phyloP scores from a whole-genome alignment of 1,139 yeast genomes.

The Pichia sp. region DNA sequence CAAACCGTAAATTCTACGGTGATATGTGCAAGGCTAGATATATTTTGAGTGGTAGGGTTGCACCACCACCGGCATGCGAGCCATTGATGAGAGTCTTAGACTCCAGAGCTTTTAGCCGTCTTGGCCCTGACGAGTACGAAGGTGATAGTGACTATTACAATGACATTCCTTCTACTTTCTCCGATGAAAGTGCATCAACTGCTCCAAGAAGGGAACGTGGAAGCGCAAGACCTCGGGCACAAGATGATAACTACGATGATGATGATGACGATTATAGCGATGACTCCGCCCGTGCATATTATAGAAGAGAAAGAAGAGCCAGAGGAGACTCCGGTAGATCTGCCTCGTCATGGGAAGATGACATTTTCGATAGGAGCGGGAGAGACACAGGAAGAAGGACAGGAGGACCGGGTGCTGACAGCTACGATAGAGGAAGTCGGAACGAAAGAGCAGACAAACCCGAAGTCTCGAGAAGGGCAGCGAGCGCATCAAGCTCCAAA shows the following conservation, averaged over 20 bases:
- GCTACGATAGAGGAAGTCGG: constrained; percentile 8
- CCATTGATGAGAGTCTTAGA: constrained; percentile 81
- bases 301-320: constrained; percentile 11
- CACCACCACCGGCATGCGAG: constrained; percentile 91
- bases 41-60: constrained; percentile 78
- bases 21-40: constrained; percentile 75
- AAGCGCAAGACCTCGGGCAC: constrained; percentile 12
- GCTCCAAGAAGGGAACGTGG: too few relatives aligned
- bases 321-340: constrained; percentile 3
- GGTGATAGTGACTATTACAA: constrained; percentile 60
- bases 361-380: constrained; percentile 51
- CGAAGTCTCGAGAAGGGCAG: constrained; percentile 28
- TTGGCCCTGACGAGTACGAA: constrained; percentile 44
- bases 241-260: constrained; percentile 32
- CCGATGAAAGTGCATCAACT: constrained; percentile 35
- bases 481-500: constrained; percentile 29
- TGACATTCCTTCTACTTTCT: constrained; percentile 66
- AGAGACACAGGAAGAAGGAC: constrained; percentile 8
- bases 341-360: constrained; percentile 70
- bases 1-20: constrained; percentile 92
- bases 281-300: constrained; percentile 17
- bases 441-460: constrained; percentile 43
- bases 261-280: constrained; percentile 31
- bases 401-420: constrained; percentile 1
- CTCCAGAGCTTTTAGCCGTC: constrained; percentile 72